phyloP scores from a whole-genome alignment of 2,329 filamentous ascomycete genomes.

The Neofusicoccum sp. region DNA sequence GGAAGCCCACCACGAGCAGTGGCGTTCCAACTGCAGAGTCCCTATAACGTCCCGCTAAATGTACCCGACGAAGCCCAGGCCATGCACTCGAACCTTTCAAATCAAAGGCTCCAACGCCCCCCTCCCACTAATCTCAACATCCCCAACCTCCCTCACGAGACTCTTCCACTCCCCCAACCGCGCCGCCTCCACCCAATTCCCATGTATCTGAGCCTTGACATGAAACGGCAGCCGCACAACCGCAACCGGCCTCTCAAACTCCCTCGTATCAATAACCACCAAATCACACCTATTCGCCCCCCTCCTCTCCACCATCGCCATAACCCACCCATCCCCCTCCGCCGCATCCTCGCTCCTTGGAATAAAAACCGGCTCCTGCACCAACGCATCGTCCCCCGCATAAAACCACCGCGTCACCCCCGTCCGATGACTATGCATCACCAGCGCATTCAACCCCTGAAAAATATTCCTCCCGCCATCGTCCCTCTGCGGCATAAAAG shows the following conservation, averaged over 20 bases:
- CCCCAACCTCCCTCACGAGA: constrained; percentile 1
- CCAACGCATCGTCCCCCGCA: constrained; percentile 34
- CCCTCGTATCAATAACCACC: constrained; percentile 37
- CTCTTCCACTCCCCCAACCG: constrained; percentile 6
- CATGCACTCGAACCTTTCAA: background rate
- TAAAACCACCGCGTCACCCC: constrained; percentile 28
- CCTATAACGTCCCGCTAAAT: too few species aligned
- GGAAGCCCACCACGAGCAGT: background rate
- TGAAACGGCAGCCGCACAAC: constrained; percentile 38
- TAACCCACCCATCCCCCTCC: constrained; percentile 51
- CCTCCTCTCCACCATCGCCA: constrained; percentile 43
- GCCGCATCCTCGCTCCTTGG: constrained; percentile 39
- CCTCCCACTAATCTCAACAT: constrained; percentile 3
- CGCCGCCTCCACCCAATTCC: constrained; percentile 32
- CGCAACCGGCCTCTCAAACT: constrained; percentile 37
- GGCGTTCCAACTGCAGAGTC: too few species aligned
- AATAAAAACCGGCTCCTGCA: constrained; percentile 54
- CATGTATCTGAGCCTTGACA: constrained; percentile 31
- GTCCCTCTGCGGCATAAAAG: constrained; percentile 26
- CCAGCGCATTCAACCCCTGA: constrained; percentile 17
- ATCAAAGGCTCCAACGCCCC: constrained; percentile 14
- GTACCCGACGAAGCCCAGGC: too few species aligned
- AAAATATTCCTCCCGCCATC: constrained; percentile 27
- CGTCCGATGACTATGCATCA: constrained; percentile 20
- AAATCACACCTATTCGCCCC: constrained; percentile 29